Evolutionary conservation across 179 eudicot genomes (phyloP).

Genomic region (Spergularia azorica): DNA sequence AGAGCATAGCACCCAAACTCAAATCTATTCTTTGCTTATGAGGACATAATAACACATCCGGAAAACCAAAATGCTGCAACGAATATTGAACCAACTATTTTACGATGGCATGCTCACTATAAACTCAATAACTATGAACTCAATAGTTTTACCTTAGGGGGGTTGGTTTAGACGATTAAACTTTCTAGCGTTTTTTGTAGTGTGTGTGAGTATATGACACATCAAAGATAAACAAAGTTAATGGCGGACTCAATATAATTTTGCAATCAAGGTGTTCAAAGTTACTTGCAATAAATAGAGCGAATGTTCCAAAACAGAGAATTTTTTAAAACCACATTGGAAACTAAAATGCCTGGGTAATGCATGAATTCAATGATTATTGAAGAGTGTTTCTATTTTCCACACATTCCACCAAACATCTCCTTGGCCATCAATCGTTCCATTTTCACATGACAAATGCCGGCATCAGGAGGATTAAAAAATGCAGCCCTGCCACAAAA

Average conservation of each 20-base stretch:
- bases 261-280: neutral
- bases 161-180: too few relatives aligned
- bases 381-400: constrained; percentile 62
- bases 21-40: too few relatives aligned
- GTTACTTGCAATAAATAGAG: constrained; percentile 95
- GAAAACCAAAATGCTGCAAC: too few relatives aligned
- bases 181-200: too few relatives aligned
- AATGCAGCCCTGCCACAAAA: neutral
- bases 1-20: too few relatives aligned
- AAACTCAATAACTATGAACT: too few relatives aligned
- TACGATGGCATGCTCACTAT: too few relatives aligned
- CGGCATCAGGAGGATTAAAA: neutral
- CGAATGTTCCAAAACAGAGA: constrained; percentile 96
- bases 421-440: constrained; percentile 97
- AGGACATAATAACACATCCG: too few relatives aligned
- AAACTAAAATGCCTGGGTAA: constrained; percentile 65
- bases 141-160: too few relatives aligned
- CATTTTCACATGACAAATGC: constrained; percentile 72
- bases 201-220: neutral
- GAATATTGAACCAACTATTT: too few relatives aligned
- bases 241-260: neutral
- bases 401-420: constrained; percentile 97
- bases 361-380: constrained; percentile 70
- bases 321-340: constrained; percentile 78
- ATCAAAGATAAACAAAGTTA: neutral